Evolutionary conservation across 2,329 filamentous ascomycete species (phyloP).

Genomic region (Fusarium ramigenum): DNA sequence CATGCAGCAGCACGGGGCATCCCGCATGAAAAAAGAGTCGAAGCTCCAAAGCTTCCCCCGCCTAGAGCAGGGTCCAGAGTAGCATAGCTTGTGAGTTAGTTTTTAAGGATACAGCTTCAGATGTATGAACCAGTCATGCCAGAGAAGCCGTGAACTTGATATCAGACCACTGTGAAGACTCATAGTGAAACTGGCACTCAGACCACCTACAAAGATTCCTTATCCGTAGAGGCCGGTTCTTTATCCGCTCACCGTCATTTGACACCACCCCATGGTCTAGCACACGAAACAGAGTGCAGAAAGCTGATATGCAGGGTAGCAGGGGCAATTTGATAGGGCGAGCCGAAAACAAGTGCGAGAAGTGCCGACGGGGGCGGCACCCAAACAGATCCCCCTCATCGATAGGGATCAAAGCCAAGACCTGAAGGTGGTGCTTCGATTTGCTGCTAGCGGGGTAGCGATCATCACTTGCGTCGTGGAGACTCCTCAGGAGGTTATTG

Average conservation of each 20-base stretch:
- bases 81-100: conserved; percentile 4
- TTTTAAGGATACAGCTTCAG: neutral
- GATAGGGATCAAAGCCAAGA: conserved; percentile 33
- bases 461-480: conserved; percentile 19
- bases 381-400: conserved; percentile 29
- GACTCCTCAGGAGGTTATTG: neutral
- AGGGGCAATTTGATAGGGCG: conserved; percentile 23
- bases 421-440: conserved; percentile 21
- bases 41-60: conserved; percentile 26
- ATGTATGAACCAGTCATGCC: neutral
- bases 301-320: conserved; percentile 37
- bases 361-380: conserved; percentile 39
- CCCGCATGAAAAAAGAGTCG: conserved; percentile 31
- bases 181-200: conserved; percentile 4
- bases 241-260: conserved; percentile 42
- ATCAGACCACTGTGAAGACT: neutral
- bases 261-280: conserved; percentile 21
- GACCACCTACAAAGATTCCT: neutral
- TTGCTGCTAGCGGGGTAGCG: conserved; percentile 22
- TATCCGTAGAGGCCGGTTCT: conserved; percentile 14
- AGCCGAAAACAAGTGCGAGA: conserved; percentile 26
- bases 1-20: conserved; percentile 40
- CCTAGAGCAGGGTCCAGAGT: conserved; percentile 25
- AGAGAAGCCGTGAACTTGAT: neutral
- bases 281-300: conserved; percentile 20